Conservation (phyloP, 306 rosid genomes). For the Erythrophleum fordii region DNA sequence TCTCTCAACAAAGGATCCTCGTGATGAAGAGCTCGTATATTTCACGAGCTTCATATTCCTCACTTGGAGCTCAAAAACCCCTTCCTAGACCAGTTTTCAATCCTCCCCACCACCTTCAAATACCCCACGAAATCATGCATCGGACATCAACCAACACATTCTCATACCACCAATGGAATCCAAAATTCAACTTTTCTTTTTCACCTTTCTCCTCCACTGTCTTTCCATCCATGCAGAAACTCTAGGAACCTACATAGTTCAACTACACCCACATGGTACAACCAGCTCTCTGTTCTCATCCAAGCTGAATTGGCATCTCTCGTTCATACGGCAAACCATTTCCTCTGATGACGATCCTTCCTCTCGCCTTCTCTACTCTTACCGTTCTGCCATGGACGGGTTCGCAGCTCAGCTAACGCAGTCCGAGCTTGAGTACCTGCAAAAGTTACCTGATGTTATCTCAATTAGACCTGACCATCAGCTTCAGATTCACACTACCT, state of each 20-base stretch:
- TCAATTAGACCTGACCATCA: slow-evolving; percentile 65
- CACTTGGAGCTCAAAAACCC: slow-evolving; percentile 27
- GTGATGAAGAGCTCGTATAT: slow-evolving; percentile 92
- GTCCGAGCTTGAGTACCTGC: slow-evolving; percentile 62
- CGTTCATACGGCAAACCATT: slow-evolving; percentile 62
- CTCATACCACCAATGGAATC: slow-evolving; percentile 55
- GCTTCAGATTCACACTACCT: slow-evolving; percentile 74
- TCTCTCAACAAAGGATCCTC: slow-evolving; percentile 72
- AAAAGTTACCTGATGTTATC: slow-evolving; percentile 68
- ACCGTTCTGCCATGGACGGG: slow-evolving; percentile 84
- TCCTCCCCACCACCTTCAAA: slow-evolving; percentile 69
- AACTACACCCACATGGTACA: slow-evolving; percentile 68
- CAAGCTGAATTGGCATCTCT: slow-evolving; percentile 80
- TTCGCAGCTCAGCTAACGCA: slow-evolving; percentile 80
- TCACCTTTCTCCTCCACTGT: slow-evolving; percentile 43
- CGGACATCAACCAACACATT: slow-evolving; percentile 31
- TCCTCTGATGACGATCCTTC: slow-evolving; percentile 60
- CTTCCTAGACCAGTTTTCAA: slow-evolving; percentile 46
- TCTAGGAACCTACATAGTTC: slow-evolving; percentile 84
- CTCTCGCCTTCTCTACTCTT: slow-evolving; percentile 85
- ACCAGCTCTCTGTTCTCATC: slow-evolving; percentile 57
- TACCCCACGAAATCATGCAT: slow-evolving; percentile 65
- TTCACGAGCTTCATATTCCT: slow-evolving; percentile 88
- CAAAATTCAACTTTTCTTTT: slow-evolving; percentile 48
- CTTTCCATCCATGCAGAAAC: slow-evolving; percentile 55